Conservation (phyloP, 306 rosid genomes). For the Citrullus mucosospermus region DNA sequence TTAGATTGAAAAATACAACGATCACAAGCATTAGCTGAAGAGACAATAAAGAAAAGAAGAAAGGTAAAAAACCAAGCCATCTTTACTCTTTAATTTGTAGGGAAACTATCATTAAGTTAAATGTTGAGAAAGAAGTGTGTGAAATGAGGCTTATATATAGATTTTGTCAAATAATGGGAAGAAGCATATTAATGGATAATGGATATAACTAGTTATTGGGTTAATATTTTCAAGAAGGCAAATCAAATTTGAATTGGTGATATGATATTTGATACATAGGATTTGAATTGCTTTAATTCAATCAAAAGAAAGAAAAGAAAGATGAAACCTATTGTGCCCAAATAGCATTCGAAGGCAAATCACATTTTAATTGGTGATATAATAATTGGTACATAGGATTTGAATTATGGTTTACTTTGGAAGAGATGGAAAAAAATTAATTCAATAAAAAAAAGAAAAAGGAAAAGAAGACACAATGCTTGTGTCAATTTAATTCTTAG, state of each 20-base stretch:
- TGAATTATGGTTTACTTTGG: background rate
- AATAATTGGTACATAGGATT: background rate
- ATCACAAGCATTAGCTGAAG: background rate
- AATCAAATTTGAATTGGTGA: background rate
- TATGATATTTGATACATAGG: background rate
- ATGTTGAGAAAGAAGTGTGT: background rate
- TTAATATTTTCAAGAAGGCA: background rate
- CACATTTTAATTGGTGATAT: background rate
- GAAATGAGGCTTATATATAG: background rate
- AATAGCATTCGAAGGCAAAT: background rate
- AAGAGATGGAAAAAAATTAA: background rate
- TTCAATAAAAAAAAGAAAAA: too few relatives aligned
- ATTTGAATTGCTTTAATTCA: background rate
- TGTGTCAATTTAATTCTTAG: too few relatives aligned
- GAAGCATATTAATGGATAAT: background rate
- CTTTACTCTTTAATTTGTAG: background rate
- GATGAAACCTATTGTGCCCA: too few relatives aligned
- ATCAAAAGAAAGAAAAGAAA: too few relatives aligned
- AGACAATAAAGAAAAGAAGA: background rate
- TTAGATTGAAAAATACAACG: background rate
- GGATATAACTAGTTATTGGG: background rate
- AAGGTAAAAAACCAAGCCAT: background rate
- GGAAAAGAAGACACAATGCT: too few relatives aligned
- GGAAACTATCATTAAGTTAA: background rate
- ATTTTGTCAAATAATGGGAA: background rate